Evolutionary conservation across 1,139 yeast species (phyloP), one percentile per base, ranked within the genome.

Genomic region (Saccharomyces uvarum): DNA sequence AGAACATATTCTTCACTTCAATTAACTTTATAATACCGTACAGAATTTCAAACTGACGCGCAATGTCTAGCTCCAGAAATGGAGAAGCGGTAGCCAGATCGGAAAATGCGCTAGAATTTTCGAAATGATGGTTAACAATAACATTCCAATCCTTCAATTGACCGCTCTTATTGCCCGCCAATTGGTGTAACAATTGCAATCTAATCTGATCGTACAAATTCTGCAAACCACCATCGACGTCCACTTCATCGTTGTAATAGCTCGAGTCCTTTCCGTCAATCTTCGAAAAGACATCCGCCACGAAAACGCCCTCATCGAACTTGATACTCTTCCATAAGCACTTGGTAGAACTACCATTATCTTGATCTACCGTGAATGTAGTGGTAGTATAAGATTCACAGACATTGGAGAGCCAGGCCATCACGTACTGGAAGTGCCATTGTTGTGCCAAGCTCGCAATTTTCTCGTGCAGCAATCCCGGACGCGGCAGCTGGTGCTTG

Each of bases 41-140:
- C 4, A 81, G 61, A 2, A 79, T 69, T 48, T 77, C 77, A 58
- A 82, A 75, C 61, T 80, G 80, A 13, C 44, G 44, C 13, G 44
- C 24, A 38, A 38, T 38, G 11, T 38, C 44, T 4, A 38, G 44
- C 19, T 77, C 78, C 19, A 68, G 62, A 7, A 81, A 63, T 5
- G 70, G 59, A 42, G 81, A 70, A 14, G 65, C 56, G 49, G 74
- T 76, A 59, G 80, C 81, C 29, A 60, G 59, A 9, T 42, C 11
- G 3, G 27, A 33, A 5, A 59, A 54, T 8, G 66, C 65, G 3
- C 59, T 59, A 21, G 63, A 66, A 1, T 70, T 75, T 4, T 80
- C 78, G 57, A 82, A 75, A 61, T 77, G 71, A 52, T 73, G 71
- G 54, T 79, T 70, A 51, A 78, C 74, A n/a, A 75, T 70, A 51